Conservation (phyloP, 495 filamentous ascomycete genomes). For the Tuber microsphaerosporum region DNA sequence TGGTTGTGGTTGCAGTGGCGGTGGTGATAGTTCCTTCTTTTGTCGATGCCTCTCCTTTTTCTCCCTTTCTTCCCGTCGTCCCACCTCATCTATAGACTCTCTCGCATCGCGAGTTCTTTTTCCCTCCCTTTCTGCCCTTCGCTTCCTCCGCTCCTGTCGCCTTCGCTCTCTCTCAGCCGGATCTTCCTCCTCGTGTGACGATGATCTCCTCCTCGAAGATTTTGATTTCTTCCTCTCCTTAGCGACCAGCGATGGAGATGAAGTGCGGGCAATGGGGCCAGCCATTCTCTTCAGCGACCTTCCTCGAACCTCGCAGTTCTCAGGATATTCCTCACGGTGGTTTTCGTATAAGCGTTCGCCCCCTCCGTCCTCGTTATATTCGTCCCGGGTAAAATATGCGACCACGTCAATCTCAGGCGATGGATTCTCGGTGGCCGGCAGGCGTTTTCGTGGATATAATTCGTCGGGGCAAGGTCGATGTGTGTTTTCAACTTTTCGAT, state of each 20-base stretch:
- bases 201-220: slow-evolving; percentile 26
- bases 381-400: slow-evolving; percentile 25
- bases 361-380: slow-evolving; percentile 14
- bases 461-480: slow-evolving; percentile 8
- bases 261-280: slow-evolving; percentile 23
- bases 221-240: slow-evolving; percentile 29
- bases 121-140: slow-evolving; percentile 34
- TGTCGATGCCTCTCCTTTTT: slow-evolving; percentile 22
- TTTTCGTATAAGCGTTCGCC: slow-evolving; percentile 7
- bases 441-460: slow-evolving; percentile 27
- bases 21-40: slow-evolving; percentile 11
- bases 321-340: neutral
- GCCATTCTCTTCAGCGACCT: slow-evolving; percentile 21
- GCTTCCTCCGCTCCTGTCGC: slow-evolving; percentile 33
- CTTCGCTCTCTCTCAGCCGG: slow-evolving; percentile 33
- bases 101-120: slow-evolving; percentile 10
- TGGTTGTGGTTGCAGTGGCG: neutral
- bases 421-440: slow-evolving; percentile 26
- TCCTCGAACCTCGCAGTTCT: slow-evolving; percentile 22
- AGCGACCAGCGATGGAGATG: slow-evolving; percentile 6
- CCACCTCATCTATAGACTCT: slow-evolving; percentile 27
- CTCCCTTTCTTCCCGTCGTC: slow-evolving; percentile 17
- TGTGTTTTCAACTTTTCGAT: neutral
- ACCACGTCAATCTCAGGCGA: slow-evolving; percentile 21
- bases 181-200: slow-evolving; percentile 23